Base-by-base conservation (phyloP, 768 basidiomycete genomes). In the Leccinum olivaceopallidum region DNA sequence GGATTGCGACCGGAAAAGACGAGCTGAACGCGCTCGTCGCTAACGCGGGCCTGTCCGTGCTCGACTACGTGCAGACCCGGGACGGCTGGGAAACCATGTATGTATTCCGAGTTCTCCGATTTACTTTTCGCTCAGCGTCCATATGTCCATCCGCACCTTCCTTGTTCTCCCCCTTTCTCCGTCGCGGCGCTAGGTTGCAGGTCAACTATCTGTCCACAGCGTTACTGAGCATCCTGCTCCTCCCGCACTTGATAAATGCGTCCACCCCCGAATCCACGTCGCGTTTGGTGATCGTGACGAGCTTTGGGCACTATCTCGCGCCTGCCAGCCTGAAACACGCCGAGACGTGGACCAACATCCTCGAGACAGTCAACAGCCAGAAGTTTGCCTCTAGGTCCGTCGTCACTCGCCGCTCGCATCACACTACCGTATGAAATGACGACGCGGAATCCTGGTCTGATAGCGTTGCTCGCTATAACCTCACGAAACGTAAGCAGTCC, bases 1-100 rank as follows among this genome's bases (percentile, higher is more conserved):
- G 51, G 36, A 75, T 75, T n/a, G 67, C 63, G 2, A 58, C 53
- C 2, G 69, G 73, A 16, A 65, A 59, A 18, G 9, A 55, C 1
- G 18, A 58, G 14, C 60, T 77, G 30, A 66, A 76, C 22, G 60
- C 71, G 20, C 63, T 78, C 16, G 60, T 76, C 24, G 69, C 68
- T 12, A 76, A 73, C 48, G 75, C 75, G 3, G 76, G 68, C 18
- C 49, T 67, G 22, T 62, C 59, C 2, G 18, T 12, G 0, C 8
- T 6, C 1, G 57, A 58, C 4, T 75, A 76, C 36, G 30, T 58
- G 8, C 57, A 63, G 22, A 79, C 79, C 2, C 18, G 30, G 1
- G 83, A 84, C 61, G 81, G 79, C 4, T 82, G 79, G 80, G 82
- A 84, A 63, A 30, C 65, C n/a, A 70, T 67, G 83, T 82, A 56